Evolutionary conservation across 2,329 filamentous ascomycete species (phyloP).

Genomic region (Diaporthe ampelina): DNA sequence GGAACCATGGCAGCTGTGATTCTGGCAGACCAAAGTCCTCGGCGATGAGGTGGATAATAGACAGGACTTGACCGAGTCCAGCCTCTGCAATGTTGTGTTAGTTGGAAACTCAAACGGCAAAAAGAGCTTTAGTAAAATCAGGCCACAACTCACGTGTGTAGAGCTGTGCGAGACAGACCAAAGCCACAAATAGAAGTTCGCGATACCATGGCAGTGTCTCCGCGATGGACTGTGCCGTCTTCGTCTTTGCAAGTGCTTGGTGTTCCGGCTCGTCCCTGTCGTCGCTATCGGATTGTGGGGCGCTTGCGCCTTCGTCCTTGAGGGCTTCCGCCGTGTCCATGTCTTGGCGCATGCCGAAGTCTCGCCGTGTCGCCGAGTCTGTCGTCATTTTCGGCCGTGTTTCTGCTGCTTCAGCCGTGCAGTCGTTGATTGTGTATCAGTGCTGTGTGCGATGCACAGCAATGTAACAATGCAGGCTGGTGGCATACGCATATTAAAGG

Average conservation of each 20-base stretch:
- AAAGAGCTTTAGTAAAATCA: background rate
- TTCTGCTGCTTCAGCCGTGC: background rate
- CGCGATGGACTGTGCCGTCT: constrained; percentile 32
- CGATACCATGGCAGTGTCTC: constrained; percentile 40
- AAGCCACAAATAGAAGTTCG: constrained; percentile 38
- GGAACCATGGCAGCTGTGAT: constrained; percentile 57
- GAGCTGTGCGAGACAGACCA: constrained; percentile 38
- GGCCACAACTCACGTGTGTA: constrained; percentile 34
- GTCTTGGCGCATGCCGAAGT: background rate
- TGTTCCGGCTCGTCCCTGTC: constrained; percentile 27
- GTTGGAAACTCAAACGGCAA: background rate
- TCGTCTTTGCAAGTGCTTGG: constrained; percentile 24
- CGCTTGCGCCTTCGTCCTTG: background rate
- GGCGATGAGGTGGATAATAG: constrained; percentile 60
- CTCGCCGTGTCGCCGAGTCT: background rate
- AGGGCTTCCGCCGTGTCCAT: background rate
- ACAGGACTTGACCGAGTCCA: constrained; percentile 36
- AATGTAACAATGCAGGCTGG: background rate
- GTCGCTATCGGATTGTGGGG: constrained; percentile 11
- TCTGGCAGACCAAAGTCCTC: constrained; percentile 55
- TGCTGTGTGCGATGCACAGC: background rate
- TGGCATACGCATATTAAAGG: background rate
- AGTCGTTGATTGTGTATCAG: background rate
- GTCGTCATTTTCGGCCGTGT: background rate
- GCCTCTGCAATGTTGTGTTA: constrained; percentile 36